phyloP scores from a whole-genome alignment of 495 filamentous ascomycete species.

The Polyplosphaeria fusca region DNA sequence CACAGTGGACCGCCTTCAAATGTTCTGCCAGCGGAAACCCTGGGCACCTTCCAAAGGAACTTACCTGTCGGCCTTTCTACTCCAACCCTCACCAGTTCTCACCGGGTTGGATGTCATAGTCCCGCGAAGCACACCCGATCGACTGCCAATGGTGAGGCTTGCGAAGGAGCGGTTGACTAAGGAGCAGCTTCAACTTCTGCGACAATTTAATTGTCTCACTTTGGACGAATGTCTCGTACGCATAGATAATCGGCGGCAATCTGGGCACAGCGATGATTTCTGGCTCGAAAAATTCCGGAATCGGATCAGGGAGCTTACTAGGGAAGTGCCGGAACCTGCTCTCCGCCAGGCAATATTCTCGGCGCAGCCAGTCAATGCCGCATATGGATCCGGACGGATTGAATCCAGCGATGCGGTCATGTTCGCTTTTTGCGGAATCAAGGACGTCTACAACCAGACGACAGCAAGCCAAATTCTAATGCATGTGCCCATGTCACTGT shows the following conservation, averaged over 20 bases:
- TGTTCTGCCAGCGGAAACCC: slow-evolving; percentile 50
- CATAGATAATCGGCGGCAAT: slow-evolving; percentile 42
- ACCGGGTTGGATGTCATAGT: slow-evolving; percentile 63
- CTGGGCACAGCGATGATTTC: slow-evolving; percentile 38
- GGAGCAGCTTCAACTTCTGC: slow-evolving; percentile 53
- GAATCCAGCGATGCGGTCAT: slow-evolving; percentile 39
- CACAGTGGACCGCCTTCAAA: slow-evolving; percentile 60
- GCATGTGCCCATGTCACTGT: slow-evolving; percentile 54
- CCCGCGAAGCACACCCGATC: slow-evolving; percentile 58
- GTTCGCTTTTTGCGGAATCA: slow-evolving; percentile 56
- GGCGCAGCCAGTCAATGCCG: slow-evolving; percentile 47
- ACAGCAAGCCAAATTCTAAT: slow-evolving; percentile 42
- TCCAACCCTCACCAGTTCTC: slow-evolving; percentile 61
- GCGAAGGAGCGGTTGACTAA: slow-evolving; percentile 54
- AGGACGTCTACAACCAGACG: slow-evolving; percentile 46
- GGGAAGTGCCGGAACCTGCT: slow-evolving; percentile 47
- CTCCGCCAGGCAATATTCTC: slow-evolving; percentile 51
- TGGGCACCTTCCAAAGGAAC: slow-evolving; percentile 62
- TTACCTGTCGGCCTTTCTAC: slow-evolving; percentile 70
- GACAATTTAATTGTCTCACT: slow-evolving; percentile 56
- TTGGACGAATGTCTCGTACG: slow-evolving; percentile 51
- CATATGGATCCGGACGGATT: slow-evolving; percentile 37
- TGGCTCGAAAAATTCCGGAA: slow-evolving; percentile 47
- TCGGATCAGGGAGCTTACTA: slow-evolving; percentile 45
- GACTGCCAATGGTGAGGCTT: slow-evolving; percentile 65